Conservation (phyloP, 352 stramenopile genomes). For the Peronospora farinosa region DNA sequence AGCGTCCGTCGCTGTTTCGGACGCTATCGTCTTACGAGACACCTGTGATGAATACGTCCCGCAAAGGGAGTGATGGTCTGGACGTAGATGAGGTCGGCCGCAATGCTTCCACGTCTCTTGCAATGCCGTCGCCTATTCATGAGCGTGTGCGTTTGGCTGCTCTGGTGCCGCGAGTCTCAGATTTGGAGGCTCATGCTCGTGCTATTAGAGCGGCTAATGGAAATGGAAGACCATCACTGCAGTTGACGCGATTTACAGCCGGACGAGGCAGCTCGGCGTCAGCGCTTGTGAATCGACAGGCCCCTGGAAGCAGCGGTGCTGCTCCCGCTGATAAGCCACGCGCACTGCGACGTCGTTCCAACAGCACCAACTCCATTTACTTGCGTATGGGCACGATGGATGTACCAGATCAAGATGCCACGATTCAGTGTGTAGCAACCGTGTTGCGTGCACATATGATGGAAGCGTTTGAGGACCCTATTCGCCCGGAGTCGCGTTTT, state of each 20-base stretch:
- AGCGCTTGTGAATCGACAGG: constrained; percentile 13
- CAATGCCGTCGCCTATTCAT: constrained; percentile 57
- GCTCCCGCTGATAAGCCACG: constrained; percentile 29
- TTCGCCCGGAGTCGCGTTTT: constrained; percentile 50
- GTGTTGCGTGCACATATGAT: constrained; percentile 95
- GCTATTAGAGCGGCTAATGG: constrained; percentile 22
- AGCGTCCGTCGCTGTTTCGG: constrained; percentile 54
- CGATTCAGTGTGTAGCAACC: constrained; percentile 93
- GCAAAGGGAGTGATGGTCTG: constrained; percentile 38
- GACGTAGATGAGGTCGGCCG: constrained; percentile 24
- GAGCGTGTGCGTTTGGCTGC: constrained; percentile 55
- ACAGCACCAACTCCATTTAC: constrained; percentile 92
- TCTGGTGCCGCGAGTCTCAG: constrained; percentile 39
- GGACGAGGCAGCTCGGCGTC: constrained; percentile 21
- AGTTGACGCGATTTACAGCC: constrained; percentile 14
- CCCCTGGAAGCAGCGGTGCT: constrained; percentile 12
- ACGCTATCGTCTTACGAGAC: constrained; percentile 80
- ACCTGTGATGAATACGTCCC: constrained; percentile 40
- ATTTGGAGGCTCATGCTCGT: constrained; percentile 52
- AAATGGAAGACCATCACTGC: constrained; percentile 17
- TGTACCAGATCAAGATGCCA: constrained; percentile 92
- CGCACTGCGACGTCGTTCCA: constrained; percentile 82
- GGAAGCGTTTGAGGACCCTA: constrained; percentile 59
- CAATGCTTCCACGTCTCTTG: constrained; percentile 12
- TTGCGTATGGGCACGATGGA: constrained; percentile 91